Evolutionary conservation across 441 rosid genomes (phyloP).

Genomic region (Eutrema salsugineum): DNA sequence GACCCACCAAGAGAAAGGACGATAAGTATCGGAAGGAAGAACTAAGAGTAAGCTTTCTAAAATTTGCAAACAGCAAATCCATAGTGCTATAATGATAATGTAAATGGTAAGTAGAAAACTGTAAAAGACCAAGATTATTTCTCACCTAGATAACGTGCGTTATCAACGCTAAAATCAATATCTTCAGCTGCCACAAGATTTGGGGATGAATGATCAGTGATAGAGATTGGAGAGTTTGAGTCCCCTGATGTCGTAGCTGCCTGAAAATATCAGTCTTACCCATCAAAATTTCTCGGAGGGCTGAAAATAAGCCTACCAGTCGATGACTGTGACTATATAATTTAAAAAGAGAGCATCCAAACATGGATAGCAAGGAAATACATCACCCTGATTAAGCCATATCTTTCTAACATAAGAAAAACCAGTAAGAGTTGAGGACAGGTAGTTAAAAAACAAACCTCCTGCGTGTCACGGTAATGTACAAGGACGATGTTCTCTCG

Average conservation of each 20-base stretch:
- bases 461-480: conserved; percentile 96
- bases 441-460: conserved; percentile 57
- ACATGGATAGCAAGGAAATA: not conserved
- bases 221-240: conserved; percentile 61
- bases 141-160: conserved; percentile 33
- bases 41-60: not conserved
- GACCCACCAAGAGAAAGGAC: conserved; percentile 30
- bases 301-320: not conserved
- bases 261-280: conserved; percentile 44
- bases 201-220: conserved; percentile 54
- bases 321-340: not conserved
- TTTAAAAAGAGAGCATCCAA: not conserved
- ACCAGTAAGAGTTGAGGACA: conserved; percentile 5
- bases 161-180: conserved; percentile 56
- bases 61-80: not conserved
- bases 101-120: not conserved
- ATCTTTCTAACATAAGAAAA: conserved; percentile 12
- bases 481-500: conserved; percentile 94
- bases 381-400: not conserved
- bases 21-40: not conserved
- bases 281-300: not conserved
- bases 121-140: conserved; percentile 3
- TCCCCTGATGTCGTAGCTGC: conserved; percentile 72
- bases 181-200: conserved; percentile 50
- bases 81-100: not conserved